These are phyloP conservation scores for Trichosporon sp. DNA, from an alignment of 1,284 basidiomycete genomes.

Conservation along the genomic window DNA sequence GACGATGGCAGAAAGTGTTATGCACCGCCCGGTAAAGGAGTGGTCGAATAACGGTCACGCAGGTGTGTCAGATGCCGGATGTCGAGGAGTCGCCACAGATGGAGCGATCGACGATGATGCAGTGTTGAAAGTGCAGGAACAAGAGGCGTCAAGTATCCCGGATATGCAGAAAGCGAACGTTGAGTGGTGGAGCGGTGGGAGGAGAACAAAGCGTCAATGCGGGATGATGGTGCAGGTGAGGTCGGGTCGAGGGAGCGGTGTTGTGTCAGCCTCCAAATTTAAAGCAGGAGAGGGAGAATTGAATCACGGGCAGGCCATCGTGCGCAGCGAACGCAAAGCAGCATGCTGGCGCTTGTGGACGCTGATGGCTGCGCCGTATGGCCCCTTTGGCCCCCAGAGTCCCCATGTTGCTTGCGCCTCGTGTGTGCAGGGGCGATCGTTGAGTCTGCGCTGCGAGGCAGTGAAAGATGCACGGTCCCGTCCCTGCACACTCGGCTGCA, in stretches of 20 bases:
- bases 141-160: background rate
- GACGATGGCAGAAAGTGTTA: constrained; percentile 4
- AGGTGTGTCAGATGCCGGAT: constrained; percentile 8
- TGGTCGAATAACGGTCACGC: constrained; percentile 8
- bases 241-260: background rate
- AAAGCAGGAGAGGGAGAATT: constrained; percentile 8
- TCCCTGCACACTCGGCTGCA: constrained; percentile 8
- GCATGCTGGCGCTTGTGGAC: background rate
- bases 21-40: constrained; percentile 21
- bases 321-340: background rate
- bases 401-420: constrained; percentile 10
- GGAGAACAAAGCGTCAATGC: background rate
- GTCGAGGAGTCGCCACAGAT: constrained; percentile 7
- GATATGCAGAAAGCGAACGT: constrained; percentile 3
- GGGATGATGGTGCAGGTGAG: constrained; percentile 10
- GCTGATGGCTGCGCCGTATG: background rate
- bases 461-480: constrained; percentile 3
- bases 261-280: constrained; percentile 22
- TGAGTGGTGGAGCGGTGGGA: background rate
- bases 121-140: background rate
- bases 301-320: constrained; percentile 2
- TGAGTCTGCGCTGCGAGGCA: background rate
- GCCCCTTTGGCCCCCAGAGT: background rate
- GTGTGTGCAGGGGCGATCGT: constrained; percentile 8
- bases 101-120: constrained; percentile 10